Evolutionary conservation across 164 flowering plant species (phyloP).

Genomic region (Amborella trichopoda): DNA sequence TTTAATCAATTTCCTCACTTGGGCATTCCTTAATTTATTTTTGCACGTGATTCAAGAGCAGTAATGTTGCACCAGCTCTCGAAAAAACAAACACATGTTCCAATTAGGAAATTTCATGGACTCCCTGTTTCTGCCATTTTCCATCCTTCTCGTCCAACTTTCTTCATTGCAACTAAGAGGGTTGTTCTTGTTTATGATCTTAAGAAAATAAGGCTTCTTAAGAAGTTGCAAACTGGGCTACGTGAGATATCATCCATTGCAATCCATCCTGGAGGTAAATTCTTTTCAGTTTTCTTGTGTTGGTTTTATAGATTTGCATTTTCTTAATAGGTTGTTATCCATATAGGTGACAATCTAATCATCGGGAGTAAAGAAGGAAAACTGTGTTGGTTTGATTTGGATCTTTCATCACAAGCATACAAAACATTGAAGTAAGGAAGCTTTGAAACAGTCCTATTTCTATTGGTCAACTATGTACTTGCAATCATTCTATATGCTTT

Average conservation of each 20-base stretch:
- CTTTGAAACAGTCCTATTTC: not conserved
- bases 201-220: conserved; percentile 51
- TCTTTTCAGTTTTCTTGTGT: not conserved
- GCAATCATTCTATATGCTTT: not conserved
- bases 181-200: conserved; percentile 81
- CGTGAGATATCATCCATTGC: conserved; percentile 92
- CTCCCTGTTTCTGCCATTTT: conserved; percentile 77
- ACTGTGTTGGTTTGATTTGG: conserved; percentile 99
- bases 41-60: conserved; percentile 74
- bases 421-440: conserved; percentile 52
- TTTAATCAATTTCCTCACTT: not conserved
- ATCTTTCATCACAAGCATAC: conserved; percentile 82
- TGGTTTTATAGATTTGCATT: not conserved
- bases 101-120: conserved; percentile 70
- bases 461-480: not conserved
- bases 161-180: conserved; percentile 79
- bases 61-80: conserved; percentile 81
- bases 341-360: conserved; percentile 89
- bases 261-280: conserved; percentile 78
- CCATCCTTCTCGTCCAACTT: conserved; percentile 70
- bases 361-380: conserved; percentile 98
- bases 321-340: conserved; percentile 1
- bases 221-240: conserved; percentile 79
- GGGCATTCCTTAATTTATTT: conserved; percentile 40
- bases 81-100: conserved; percentile 55